Evolutionary conservation across 345 rosid species (phyloP).

Genomic region (Aquilaria sinensis): DNA sequence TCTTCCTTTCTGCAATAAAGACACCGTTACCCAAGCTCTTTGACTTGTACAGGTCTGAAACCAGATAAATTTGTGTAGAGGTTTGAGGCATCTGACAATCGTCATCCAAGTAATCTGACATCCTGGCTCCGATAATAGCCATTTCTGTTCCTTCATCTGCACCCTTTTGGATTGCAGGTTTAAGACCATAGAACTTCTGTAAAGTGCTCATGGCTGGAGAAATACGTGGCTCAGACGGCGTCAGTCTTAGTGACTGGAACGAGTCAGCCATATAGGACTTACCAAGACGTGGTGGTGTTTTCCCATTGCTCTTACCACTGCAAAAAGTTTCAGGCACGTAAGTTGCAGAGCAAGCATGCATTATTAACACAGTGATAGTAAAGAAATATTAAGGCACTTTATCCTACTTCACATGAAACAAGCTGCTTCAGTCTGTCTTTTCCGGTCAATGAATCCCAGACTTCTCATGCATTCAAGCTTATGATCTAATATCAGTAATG

Average conservation of each 20-base stretch:
- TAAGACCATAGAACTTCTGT: slow-evolving; percentile 43
- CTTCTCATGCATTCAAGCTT: too few species aligned
- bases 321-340: too few species aligned
- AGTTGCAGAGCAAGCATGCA: too few species aligned
- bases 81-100: slow-evolving; percentile 21
- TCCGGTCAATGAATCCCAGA: too few species aligned
- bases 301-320: slow-evolving; percentile 9
- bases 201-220: slow-evolving; percentile 60
- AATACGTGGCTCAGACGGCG: slow-evolving; percentile 24
- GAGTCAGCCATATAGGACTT: slow-evolving; percentile 27
- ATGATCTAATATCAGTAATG: too few species aligned
- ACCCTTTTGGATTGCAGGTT: slow-evolving; percentile 18
- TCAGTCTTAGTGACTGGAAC: slow-evolving; percentile 31
- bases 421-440: too few species aligned
- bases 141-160: slow-evolving; percentile 39
- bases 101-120: slow-evolving; percentile 14
- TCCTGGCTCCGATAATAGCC: slow-evolving; percentile 36
- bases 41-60: slow-evolving; percentile 13
- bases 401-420: too few species aligned
- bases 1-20: slow-evolving; percentile 19
- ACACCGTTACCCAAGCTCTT: slow-evolving; percentile 17
- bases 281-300: slow-evolving; percentile 11
- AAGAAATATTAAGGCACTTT: too few species aligned
- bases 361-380: too few species aligned
- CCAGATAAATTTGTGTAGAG: slow-evolving; percentile 18